Evolutionary conservation across 2,329 filamentous ascomycete genomes (phyloP).

Genomic region (Cercospora berteroae): DNA sequence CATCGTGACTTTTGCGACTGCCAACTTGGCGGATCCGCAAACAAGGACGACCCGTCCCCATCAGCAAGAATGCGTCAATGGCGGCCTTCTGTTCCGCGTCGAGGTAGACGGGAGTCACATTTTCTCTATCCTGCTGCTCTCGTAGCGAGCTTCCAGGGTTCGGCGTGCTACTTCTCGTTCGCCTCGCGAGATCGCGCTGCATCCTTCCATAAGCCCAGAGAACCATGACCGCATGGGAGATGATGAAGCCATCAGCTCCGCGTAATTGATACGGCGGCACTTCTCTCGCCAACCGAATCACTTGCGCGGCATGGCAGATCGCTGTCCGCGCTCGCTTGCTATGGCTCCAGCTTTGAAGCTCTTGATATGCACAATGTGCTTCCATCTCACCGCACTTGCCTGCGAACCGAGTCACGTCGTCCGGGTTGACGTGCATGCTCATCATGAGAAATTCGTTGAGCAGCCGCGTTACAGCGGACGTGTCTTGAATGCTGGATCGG

Average conservation of each 20-base stretch:
- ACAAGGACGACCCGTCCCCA: conserved; percentile 21
- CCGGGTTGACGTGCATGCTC: conserved; percentile 22
- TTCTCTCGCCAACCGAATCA: conserved; percentile 15
- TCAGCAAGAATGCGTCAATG: conserved; percentile 16
- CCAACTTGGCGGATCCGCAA: conserved; percentile 12
- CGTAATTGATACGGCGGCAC: conserved; percentile 23
- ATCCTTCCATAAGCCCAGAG: conserved; percentile 27
- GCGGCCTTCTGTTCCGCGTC: conserved; percentile 14
- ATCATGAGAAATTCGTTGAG: conserved; percentile 23
- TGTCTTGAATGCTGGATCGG: neutral
- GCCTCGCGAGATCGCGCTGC: conserved; percentile 15
- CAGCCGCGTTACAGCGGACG: conserved; percentile 11
- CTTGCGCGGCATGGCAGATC: conserved; percentile 25
- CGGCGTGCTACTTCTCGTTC: conserved; percentile 11
- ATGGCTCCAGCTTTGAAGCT: conserved; percentile 20
- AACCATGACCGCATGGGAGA: conserved; percentile 24
- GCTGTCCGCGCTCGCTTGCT: conserved; percentile 23
- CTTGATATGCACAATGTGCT: conserved; percentile 25
- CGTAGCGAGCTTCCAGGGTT: neutral
- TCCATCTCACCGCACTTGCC: conserved; percentile 26
- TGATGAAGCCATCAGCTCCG: conserved; percentile 22
- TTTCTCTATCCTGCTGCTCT: neutral
- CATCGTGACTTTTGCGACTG: neutral
- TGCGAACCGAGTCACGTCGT: conserved; percentile 24
- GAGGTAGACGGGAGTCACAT: conserved; percentile 9